Evolutionary conservation across 768 basidiomycete species (phyloP).

Genomic region (Russula ochroleuca): DNA sequence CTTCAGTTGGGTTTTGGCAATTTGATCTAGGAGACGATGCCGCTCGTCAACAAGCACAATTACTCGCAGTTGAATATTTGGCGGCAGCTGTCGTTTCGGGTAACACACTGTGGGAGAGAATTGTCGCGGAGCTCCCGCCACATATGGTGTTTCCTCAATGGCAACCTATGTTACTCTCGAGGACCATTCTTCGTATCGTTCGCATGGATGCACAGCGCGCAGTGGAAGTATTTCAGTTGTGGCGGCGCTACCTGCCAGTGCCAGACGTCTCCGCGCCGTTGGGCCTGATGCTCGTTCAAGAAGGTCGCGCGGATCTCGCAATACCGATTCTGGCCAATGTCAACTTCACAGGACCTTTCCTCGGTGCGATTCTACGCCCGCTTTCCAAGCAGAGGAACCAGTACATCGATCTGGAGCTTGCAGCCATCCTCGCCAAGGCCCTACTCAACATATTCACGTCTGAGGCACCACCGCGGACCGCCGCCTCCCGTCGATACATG

Average conservation of each 20-base stretch:
- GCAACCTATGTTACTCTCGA: constrained; percentile 22
- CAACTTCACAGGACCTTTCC: constrained; percentile 14
- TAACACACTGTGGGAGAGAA: constrained; percentile 22
- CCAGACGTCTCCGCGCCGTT: constrained; percentile 16
- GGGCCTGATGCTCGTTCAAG: constrained; percentile 18
- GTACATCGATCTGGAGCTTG: constrained; percentile 23
- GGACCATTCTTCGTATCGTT: constrained; percentile 18
- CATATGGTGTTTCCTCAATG: constrained; percentile 24
- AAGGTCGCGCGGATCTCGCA: constrained; percentile 24
- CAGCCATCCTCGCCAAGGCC: constrained; percentile 17
- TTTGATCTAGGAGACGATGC: constrained; percentile 24
- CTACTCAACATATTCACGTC: constrained; percentile 39
- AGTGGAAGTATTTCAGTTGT: constrained; percentile 15
- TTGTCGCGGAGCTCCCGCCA: constrained; percentile 24
- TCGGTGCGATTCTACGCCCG: constrained; percentile 35
- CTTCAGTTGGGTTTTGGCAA: constrained; percentile 27
- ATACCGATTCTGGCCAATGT: constrained; percentile 13
- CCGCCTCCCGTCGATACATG: constrained; percentile 37
- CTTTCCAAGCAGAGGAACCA: constrained; percentile 17
- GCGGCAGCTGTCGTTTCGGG: constrained; percentile 19
- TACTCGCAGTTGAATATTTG: constrained; percentile 39
- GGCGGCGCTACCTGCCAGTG: constrained; percentile 23
- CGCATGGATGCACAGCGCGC: constrained; percentile 22
- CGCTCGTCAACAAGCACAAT: constrained; percentile 32
- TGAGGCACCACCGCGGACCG: constrained; percentile 38